Percentiles rank a stretch among this genome's conserved stretches.
Conservation (phyloP, 305 asterid species). For the Solanum hybrid region DNA sequence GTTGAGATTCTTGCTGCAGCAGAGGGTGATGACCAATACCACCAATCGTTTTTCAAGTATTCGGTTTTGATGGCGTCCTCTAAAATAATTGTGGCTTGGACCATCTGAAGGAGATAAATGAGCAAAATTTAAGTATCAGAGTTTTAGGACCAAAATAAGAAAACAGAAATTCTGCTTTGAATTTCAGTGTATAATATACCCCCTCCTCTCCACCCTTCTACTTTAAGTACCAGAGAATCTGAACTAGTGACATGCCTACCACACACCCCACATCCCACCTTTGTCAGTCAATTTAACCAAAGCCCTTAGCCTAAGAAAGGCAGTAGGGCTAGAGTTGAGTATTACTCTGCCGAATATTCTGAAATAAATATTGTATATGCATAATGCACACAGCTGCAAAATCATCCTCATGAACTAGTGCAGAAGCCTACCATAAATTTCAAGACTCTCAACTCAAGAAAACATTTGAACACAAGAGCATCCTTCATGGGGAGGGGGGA, state of each 20-base stretch:
- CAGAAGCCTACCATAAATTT: background rate
- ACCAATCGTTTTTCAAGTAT: conserved; percentile 68
- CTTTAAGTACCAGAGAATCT: background rate
- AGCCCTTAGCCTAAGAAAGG: background rate
- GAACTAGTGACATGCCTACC: background rate
- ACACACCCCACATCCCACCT: background rate
- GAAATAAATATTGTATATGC: background rate
- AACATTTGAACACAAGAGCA: background rate
- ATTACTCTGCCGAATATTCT: background rate
- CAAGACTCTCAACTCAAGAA: background rate
- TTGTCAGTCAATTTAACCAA: background rate
- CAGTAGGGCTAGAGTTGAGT: background rate
- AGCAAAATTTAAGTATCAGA: background rate
- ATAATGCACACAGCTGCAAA: background rate
- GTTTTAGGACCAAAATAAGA: background rate
- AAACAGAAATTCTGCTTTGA: background rate
- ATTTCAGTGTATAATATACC: background rate
- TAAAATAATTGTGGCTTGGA: conserved; percentile 56
- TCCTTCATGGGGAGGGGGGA: background rate
- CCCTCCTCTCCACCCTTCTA: background rate
- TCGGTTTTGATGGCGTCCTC: conserved; percentile 78
- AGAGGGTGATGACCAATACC: conserved; percentile 96
- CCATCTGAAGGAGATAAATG: conserved; percentile 51
- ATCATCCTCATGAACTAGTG: background rate
- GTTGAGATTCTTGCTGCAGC: conserved; percentile 73